These are phyloP conservation scores for Fomitopsis serialis DNA, from an alignment of 768 basidiomycete genomes.

Conservation along the genomic window DNA sequence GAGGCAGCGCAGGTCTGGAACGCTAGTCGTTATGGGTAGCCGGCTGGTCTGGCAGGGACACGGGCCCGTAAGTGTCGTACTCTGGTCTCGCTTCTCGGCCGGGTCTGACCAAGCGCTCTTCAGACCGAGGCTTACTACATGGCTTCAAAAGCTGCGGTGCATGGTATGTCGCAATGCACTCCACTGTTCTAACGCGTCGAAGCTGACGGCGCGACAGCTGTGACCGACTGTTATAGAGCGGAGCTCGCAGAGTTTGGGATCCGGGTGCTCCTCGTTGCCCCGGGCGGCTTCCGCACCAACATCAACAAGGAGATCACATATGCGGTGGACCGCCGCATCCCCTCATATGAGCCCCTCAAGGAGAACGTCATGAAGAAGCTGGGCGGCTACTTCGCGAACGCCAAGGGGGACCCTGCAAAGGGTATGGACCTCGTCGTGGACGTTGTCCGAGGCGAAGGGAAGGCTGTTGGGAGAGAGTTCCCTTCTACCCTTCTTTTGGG, in stretches of 20 bases:
- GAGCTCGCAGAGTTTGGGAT: constrained; percentile 54
- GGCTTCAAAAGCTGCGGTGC: constrained; percentile 37
- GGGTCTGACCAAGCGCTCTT: background rate
- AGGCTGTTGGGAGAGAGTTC: constrained; percentile 39
- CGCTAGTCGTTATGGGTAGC: constrained; percentile 32
- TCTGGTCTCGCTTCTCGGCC: constrained; percentile 18
- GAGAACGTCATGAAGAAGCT: constrained; percentile 26
- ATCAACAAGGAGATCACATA: constrained; percentile 37
- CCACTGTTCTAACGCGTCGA: background rate
- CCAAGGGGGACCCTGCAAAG: constrained; percentile 52
- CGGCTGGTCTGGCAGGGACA: constrained; percentile 32
- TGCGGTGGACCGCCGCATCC: constrained; percentile 33
- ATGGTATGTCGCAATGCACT: constrained; percentile 23
- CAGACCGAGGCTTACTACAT: constrained; percentile 24
- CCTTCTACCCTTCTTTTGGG: constrained; percentile 47
- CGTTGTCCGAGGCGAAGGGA: constrained; percentile 45
- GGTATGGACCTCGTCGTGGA: constrained; percentile 46
- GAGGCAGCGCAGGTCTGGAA: constrained; percentile 28
- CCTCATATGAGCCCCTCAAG: constrained; percentile 44
- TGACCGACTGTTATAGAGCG: constrained; percentile 1
- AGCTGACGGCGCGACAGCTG: background rate
- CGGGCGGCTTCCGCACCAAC: constrained; percentile 59
- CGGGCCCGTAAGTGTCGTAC: constrained; percentile 24
- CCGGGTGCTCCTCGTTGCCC: constrained; percentile 53
- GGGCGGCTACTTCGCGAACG: constrained; percentile 33